Conservation (phyloP, 1,284 basidiomycete genomes). For the Pholiota adiposa region DNA sequence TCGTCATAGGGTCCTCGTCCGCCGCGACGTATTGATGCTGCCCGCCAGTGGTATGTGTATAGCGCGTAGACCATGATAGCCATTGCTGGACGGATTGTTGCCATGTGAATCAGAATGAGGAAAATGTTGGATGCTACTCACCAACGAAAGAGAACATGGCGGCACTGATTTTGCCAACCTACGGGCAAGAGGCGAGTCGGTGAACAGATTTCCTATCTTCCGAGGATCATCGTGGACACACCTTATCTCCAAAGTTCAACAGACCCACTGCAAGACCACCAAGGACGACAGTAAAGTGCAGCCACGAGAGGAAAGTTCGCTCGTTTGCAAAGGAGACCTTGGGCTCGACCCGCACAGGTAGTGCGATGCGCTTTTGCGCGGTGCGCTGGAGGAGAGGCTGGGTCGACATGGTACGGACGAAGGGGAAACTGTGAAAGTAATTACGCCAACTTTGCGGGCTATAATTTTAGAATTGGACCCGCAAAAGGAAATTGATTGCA, state of each 20-base stretch:
- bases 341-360: conserved; percentile 92
- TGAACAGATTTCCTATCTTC: neutral
- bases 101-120: neutral
- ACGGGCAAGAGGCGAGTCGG: conserved; percentile 3
- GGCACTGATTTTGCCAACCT: conserved; percentile 92
- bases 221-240: conserved; percentile 30
- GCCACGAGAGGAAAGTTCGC: conserved; percentile 95
- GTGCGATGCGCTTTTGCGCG: conserved; percentile 92
- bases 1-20: conserved; percentile 98
- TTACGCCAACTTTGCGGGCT: neutral
- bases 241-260: conserved; percentile 95
- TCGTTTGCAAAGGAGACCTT: conserved; percentile 97
- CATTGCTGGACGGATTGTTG: conserved; percentile 66
- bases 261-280: conserved; percentile 96
- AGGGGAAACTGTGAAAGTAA: conserved; percentile 10
- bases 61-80: conserved; percentile 97
- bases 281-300: conserved; percentile 94
- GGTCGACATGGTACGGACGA: conserved; percentile 77
- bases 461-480: conserved; percentile 25
- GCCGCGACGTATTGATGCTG: conserved; percentile 88
- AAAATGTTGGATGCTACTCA: conserved; percentile 44
- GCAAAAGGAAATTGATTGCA: conserved; percentile 14
- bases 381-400: conserved; percentile 98
- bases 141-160: conserved; percentile 93
- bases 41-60: conserved; percentile 96